These are phyloP conservation scores for Mrakia frigida DNA, from an alignment of 768 basidiomycete genomes.

Conservation along the genomic window DNA sequence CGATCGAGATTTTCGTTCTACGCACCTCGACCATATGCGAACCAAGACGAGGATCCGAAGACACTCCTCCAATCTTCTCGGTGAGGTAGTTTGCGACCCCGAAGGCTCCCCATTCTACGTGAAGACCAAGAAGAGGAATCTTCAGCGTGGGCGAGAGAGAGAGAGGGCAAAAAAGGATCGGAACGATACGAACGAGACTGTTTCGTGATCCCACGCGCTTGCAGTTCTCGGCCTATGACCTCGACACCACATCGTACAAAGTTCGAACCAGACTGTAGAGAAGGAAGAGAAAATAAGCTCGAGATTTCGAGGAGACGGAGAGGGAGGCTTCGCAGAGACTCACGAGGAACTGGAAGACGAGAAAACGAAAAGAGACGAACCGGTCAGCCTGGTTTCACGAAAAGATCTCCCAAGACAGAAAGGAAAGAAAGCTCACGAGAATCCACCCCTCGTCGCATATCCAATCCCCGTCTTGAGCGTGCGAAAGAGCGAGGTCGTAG, in stretches of 20 bases:
- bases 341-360: no score
- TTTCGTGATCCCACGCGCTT: constrained; percentile 59
- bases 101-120: constrained; percentile 61
- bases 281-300: constrained; percentile 34
- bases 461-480: constrained; percentile 61
- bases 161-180: no score
- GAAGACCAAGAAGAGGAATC: no score
- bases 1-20: neutral
- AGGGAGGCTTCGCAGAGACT: no score
- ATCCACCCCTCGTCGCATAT: constrained; percentile 66
- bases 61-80: neutral
- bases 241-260: constrained; percentile 55
- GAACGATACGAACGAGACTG: constrained; percentile 47
- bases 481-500: constrained; percentile 67
- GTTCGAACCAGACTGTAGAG: constrained; percentile 51
- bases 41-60: neutral
- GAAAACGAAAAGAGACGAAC: no score
- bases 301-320: no score
- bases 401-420: no score
- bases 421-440: constrained; percentile 37
- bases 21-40: constrained; percentile 1
- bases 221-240: constrained; percentile 61
- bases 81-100: constrained; percentile 50
- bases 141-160: no score
- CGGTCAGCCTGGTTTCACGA: no score